Conservation (phyloP, 1,284 basidiomycete genomes). For the Phylloporus sp. region DNA sequence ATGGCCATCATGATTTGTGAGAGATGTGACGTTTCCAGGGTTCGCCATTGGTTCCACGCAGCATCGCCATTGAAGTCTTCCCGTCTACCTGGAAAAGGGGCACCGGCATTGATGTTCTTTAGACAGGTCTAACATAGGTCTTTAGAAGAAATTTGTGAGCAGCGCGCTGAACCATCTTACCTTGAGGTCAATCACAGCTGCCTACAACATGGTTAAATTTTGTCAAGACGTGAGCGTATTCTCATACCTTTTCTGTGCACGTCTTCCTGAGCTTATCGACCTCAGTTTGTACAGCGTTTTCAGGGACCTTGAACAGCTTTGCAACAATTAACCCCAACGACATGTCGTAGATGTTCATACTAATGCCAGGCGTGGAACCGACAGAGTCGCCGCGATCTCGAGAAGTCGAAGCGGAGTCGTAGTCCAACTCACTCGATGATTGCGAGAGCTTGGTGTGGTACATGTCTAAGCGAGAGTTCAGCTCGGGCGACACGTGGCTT, state of each 20-base stretch:
- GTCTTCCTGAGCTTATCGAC: constrained; percentile 68
- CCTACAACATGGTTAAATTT: constrained; percentile 48
- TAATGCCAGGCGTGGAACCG: constrained; percentile 45
- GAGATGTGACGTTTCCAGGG: constrained; percentile 82
- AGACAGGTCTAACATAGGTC: constrained; percentile 65
- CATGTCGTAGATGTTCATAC: constrained; percentile 70
- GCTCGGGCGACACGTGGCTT: constrained; percentile 81
- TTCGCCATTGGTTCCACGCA: constrained; percentile 86
- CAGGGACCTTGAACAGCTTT: constrained; percentile 74
- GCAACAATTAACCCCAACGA: constrained; percentile 73
- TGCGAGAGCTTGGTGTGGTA: constrained; percentile 83
- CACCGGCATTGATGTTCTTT: constrained; percentile 88
- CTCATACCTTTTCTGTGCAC: constrained; percentile 80
- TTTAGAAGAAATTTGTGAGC: constrained; percentile 2
- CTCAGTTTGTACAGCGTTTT: constrained; percentile 73
- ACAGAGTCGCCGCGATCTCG: constrained; percentile 58
- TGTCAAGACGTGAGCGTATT: background rate
- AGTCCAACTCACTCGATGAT: constrained; percentile 62
- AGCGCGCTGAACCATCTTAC: constrained; percentile 40
- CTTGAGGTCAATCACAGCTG: constrained; percentile 85
- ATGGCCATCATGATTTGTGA: constrained; percentile 90
- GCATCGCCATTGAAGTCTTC: constrained; percentile 86
- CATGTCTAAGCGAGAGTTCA: constrained; percentile 79
- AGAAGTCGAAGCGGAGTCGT: constrained; percentile 64
- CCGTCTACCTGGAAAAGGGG: constrained; percentile 82